Conservation (phyloP, 2,329 filamentous ascomycete genomes). For the Xylariaceae sp. region DNA sequence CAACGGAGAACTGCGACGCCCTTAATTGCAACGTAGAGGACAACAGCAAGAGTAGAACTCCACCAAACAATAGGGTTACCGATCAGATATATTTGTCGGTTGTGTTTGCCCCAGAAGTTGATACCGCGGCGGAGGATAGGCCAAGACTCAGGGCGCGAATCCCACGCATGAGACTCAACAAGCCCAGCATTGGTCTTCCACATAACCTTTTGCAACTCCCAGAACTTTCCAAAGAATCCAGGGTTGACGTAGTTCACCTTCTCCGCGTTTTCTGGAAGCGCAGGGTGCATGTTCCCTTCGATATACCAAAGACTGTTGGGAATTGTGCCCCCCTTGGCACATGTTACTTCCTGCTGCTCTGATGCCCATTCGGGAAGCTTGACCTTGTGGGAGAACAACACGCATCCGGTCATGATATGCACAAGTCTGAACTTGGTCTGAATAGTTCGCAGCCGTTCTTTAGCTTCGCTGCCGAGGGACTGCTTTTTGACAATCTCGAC, state of each 20-base stretch:
- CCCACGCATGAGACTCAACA: slow-evolving; percentile 96
- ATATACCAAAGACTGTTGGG: slow-evolving; percentile 98
- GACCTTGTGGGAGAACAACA: slow-evolving; percentile 96
- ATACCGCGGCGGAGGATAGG: slow-evolving; percentile 88
- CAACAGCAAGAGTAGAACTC: slow-evolving; percentile 74
- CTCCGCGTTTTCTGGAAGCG: slow-evolving; percentile 70
- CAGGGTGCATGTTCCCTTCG: slow-evolving; percentile 82
- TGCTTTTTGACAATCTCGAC: slow-evolving; percentile 90
- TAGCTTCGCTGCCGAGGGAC: slow-evolving; percentile 74
- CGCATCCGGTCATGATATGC: slow-evolving; percentile 95
- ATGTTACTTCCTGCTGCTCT: slow-evolving; percentile 99
- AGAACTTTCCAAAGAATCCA: slow-evolving; percentile 96
- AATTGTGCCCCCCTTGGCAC: slow-evolving; percentile 82
- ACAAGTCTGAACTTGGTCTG: slow-evolving; percentile 95
- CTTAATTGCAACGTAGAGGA: slow-evolving; percentile 78
- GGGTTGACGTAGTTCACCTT: slow-evolving; percentile 95
- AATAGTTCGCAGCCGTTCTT: slow-evolving; percentile 84
- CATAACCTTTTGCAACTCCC: slow-evolving; percentile 96
- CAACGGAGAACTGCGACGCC: slow-evolving; percentile 82
- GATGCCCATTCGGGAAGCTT: slow-evolving; percentile 98
- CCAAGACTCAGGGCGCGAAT: slow-evolving; percentile 91
- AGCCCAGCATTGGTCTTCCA: slow-evolving; percentile 97
- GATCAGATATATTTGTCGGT: slow-evolving; percentile 93
- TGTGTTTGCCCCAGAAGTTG: slow-evolving; percentile 96
- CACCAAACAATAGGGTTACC: slow-evolving; percentile 97